phyloP scores from a whole-genome alignment of 495 filamentous ascomycete genomes.

The Penicillium mononematosum region DNA sequence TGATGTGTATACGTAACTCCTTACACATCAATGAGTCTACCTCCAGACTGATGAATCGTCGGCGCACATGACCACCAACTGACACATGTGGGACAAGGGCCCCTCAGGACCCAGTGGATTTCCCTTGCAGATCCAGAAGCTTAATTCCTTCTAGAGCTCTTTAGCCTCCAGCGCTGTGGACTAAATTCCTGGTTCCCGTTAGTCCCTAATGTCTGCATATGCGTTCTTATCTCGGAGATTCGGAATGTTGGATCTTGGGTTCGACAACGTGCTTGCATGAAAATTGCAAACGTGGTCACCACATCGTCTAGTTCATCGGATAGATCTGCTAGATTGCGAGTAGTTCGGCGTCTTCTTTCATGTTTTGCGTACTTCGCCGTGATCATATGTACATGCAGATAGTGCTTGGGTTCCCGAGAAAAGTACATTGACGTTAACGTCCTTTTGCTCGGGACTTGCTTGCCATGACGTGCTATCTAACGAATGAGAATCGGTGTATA shows the following conservation, averaged over 20 bases:
- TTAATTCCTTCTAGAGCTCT: conserved; percentile 1
- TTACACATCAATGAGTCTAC: background rate
- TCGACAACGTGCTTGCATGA: conserved; percentile 5
- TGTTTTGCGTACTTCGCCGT: no score
- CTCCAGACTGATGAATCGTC: background rate
- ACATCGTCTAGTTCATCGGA: background rate
- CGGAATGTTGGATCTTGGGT: background rate
- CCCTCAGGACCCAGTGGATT: background rate
- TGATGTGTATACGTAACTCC: background rate
- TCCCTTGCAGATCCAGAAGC: conserved; percentile 6
- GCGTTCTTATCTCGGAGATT: conserved; percentile 7
- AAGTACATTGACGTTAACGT: background rate
- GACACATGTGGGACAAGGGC: background rate
- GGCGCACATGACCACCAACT: background rate
- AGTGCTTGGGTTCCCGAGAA: background rate
- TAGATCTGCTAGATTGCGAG: background rate
- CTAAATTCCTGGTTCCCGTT: background rate
- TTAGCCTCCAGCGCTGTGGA: background rate
- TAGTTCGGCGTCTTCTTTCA: background rate
- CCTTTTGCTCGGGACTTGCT: background rate
- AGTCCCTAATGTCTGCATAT: conserved; percentile 3
- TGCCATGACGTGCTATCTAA: background rate
- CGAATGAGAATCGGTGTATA: background rate
- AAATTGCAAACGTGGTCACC: background rate
- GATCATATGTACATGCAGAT: no score